Base-by-base conservation (phyloP, 169 alveolate genomes). In the Eimeria praecox region DNA sequence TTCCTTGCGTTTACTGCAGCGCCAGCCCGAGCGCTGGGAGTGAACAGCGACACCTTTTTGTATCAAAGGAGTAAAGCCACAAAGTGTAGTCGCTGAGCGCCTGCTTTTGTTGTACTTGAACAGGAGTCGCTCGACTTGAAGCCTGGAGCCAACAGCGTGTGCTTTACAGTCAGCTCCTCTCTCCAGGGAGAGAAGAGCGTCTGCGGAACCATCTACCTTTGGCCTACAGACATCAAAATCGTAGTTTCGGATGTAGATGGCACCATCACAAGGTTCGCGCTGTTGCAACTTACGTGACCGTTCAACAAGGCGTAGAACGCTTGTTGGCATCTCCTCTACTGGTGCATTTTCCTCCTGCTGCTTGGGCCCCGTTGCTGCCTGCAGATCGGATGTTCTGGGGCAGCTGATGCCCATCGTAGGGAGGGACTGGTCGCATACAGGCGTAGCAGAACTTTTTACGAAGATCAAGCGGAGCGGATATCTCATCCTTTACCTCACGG, bases 191-290 rank as follows among this genome's bases (percentile, higher is more conserved):
- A 97, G 66, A 98, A 99, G 96, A 97, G 99, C 83, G 98, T 99
- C 42, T 97, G 96, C 75, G 99, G 99, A 24, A 96, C 98, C 59
- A 97, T 99, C 2, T 99, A 98, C 96, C 97, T 99, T 54, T 99
- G 99, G 99, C 98, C 99, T 35, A 97, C 97, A 44, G 98, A 97
- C 95, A 96, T 98, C n/a, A 98, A 98, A 96, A 98, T 99, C 91
- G 99, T 99, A 5, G 98, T 99, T 40, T 98, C 99, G 35, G 99
- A 99, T 97, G 99, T 99, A 52, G 99, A 99, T 97, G 99, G 99
- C 20, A 99, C 99, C 69, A 98, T 99, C 86, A 98, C 99, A 22
- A 78, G 95, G 96, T 95, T 38, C 38, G 96, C 56, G 75, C 56
- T 69, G 87, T 54, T 87, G 94, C 56, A 35, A 40, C 8, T 4